These are phyloP conservation scores for Aureobasidium subglaciale DNA, from an alignment of 2,329 filamentous ascomycete species.

Conservation along the genomic window DNA sequence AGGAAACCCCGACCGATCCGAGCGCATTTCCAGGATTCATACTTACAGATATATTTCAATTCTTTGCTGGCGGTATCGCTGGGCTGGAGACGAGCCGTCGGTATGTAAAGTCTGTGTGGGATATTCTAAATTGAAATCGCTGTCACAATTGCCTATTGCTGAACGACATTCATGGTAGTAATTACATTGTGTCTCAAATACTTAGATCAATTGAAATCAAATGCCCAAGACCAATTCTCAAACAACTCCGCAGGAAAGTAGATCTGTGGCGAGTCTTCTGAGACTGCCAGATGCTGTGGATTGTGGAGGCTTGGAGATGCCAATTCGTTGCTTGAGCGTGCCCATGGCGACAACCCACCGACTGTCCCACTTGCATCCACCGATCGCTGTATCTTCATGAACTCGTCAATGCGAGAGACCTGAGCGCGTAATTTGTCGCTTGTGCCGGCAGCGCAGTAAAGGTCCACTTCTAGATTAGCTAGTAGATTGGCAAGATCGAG, in stretches of 20 bases:
- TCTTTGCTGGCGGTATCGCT: background rate
- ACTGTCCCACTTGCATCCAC: background rate
- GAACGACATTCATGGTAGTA: no score
- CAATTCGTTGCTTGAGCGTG: background rate
- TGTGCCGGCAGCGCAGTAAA: constrained; percentile 35
- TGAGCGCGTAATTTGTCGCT: constrained; percentile 35
- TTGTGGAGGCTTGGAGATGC: background rate
- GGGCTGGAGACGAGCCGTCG: background rate
- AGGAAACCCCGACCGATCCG: background rate
- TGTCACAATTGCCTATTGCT: no score
- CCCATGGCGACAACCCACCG: background rate
- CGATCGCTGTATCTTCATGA: constrained; percentile 27
- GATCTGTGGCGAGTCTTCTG: constrained; percentile 25
- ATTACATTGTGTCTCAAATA: no score
- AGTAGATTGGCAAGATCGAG: constrained; percentile 41
- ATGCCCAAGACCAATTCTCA: constrained; percentile 36
- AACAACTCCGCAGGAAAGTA: constrained; percentile 36
- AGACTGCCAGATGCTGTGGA: background rate
- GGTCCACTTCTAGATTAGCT: constrained; percentile 36
- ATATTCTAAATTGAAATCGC: background rate
- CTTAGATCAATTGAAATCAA: constrained; percentile 19
- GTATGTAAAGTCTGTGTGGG: background rate
- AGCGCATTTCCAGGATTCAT: background rate
- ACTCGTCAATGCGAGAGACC: constrained; percentile 39
- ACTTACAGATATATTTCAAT: background rate